These are phyloP conservation scores for Diutina scorzettiae DNA, from an alignment of 1,139 yeast genomes.

Conservation along the genomic window DNA sequence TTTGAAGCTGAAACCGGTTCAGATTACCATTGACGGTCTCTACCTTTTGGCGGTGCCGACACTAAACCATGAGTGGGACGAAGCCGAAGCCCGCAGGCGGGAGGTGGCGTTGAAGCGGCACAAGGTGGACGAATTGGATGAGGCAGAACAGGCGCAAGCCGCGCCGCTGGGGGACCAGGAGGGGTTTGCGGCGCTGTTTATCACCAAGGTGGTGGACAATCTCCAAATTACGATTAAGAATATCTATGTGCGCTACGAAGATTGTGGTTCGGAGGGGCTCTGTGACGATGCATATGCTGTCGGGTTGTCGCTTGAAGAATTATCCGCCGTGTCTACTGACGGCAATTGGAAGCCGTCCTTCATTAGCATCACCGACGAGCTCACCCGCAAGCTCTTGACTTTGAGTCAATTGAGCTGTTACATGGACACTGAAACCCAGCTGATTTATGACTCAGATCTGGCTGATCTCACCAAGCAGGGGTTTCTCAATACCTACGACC, in stretches of 20 bases:
- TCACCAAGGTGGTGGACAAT: conserved; percentile 86
- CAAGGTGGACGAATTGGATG: conserved; percentile 57
- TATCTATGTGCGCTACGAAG: conserved; percentile 89
- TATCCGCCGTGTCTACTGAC: conserved; percentile 88
- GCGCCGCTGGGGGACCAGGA: conserved; percentile 32
- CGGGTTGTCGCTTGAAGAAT: conserved; percentile 73
- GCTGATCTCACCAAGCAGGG: conserved; percentile 15
- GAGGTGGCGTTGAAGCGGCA: conserved; percentile 57
- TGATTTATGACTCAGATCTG: conserved; percentile 34
- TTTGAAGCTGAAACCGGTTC: conserved; percentile 85
- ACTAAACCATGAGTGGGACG: conserved; percentile 38
- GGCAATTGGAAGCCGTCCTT: conserved; percentile 78
- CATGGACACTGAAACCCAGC: conserved; percentile 63
- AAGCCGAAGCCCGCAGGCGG: conserved; percentile 54
- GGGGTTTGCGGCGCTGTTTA: conserved; percentile 74
- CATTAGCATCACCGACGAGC: conserved; percentile 54
- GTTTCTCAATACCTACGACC: conserved; percentile 14
- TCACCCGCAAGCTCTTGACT: conserved; percentile 69
- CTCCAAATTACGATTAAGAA: conserved; percentile 86
- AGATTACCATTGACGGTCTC: conserved; percentile 79
- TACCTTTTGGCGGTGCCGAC: conserved; percentile 73
- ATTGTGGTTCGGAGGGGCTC: conserved; percentile 37
- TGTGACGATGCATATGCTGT: conserved; percentile 67
- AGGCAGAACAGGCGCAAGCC: conserved; percentile 16
- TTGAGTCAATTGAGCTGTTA: conserved; percentile 68